Evolutionary conservation across 75 land plant species (phyloP).

Genomic region (Chamaecyparis obtusa): DNA sequence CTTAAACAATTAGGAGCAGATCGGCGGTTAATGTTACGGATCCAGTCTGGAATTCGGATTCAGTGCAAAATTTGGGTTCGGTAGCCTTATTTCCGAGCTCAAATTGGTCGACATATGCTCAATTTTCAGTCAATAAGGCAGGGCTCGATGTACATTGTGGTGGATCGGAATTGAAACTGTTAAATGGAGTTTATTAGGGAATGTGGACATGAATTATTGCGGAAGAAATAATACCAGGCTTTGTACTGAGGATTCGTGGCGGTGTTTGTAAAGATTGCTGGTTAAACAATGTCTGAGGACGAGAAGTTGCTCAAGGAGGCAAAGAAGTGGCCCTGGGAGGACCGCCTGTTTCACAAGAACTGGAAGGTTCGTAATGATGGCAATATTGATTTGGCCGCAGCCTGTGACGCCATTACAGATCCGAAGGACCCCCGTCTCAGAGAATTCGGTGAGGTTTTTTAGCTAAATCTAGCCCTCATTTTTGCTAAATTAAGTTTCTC

Average conservation of each 20-base stretch:
- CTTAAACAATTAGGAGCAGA: neutral
- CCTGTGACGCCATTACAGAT: constrained; percentile 45
- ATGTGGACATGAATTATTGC: neutral
- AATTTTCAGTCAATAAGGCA: neutral
- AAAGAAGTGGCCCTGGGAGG: constrained; percentile 58
- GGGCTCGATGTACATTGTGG: constrained; percentile 6
- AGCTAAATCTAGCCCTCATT: neutral
- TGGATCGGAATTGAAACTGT: constrained; percentile 5
- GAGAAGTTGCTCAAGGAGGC: constrained; percentile 61
- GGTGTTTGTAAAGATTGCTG: neutral
- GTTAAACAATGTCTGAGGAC: constrained; percentile 44
- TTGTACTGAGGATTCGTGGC: neutral
- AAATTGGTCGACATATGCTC: neutral
- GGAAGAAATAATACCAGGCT: neutral
- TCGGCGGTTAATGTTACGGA: neutral
- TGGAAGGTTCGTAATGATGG: constrained; percentile 56
- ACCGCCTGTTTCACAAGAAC: constrained; percentile 47
- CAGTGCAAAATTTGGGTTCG: neutral
- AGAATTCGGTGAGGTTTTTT: constrained; percentile 35
- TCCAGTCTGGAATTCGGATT: neutral
- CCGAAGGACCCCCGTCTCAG: constrained; percentile 48
- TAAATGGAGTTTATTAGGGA: neutral
- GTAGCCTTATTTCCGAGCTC: neutral
- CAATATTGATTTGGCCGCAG: constrained; percentile 47
- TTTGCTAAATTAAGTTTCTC: neutral